Evolutionary conservation across 176 grass and related monocot genomes (phyloP).

Genomic region (Oryza punctata): DNA sequence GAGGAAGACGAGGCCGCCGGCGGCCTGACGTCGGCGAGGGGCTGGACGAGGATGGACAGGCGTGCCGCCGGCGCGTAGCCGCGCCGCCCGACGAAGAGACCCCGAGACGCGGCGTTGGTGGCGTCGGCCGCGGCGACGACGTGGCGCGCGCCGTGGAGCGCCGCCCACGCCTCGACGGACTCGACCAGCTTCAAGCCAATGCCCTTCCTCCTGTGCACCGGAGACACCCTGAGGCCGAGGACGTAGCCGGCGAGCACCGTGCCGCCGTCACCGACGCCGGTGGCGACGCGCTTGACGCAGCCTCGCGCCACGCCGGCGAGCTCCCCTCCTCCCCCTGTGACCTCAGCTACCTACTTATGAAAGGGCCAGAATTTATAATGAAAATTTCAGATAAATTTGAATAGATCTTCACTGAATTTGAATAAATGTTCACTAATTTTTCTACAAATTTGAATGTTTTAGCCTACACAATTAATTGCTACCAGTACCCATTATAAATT

Average conservation of each 20-base stretch:
- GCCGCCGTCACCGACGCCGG: not conserved
- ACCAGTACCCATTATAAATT: not conserved
- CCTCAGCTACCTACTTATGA: slow-evolving; percentile 18
- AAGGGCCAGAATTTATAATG: not conserved
- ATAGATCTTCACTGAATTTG: too few relatives aligned
- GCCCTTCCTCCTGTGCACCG: slow-evolving; percentile 20
- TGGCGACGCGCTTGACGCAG: slow-evolving; percentile 33
- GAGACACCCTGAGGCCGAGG: slow-evolving; percentile 33
- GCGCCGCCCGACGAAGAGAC: slow-evolving; percentile 16
- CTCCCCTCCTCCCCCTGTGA: not conserved
- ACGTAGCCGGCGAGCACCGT: slow-evolving; percentile 22
- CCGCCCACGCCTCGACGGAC: slow-evolving; percentile 29
- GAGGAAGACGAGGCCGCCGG: not conserved
- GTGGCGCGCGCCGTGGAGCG: slow-evolving; percentile 11
- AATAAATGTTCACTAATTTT: not conserved
- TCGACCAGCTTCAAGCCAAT: slow-evolving; percentile 18
- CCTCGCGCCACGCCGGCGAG: slow-evolving; percentile 27
- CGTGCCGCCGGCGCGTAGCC: not conserved
- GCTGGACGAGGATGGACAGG: slow-evolving; percentile 17
- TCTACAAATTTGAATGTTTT: not conserved
- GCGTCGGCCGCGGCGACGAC: slow-evolving; percentile 14
- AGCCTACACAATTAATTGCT: not conserved
- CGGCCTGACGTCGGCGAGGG: not conserved
- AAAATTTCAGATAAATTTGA: not conserved
- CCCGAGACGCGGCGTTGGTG: slow-evolving; percentile 10